Evolutionary conservation across 148 eudicot genomes (phyloP), one percentile per base, ranked within the genome.

Genomic region (Polygonum maritimum): DNA sequence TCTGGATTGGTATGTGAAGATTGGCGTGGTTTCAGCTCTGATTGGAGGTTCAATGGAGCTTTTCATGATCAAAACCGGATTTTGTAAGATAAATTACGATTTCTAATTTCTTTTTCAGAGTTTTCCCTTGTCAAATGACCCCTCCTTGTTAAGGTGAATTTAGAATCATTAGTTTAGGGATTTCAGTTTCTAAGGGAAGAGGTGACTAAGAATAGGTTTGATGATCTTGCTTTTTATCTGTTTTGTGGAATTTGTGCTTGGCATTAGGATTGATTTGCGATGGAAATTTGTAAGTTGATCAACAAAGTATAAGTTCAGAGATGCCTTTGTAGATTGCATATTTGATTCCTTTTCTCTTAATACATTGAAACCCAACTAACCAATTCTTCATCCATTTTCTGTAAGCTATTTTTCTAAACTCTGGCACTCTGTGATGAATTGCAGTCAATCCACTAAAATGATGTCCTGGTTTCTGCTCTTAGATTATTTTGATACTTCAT

Each of bases 11-110:
- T 91, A 94, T 75, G 47, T 89, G 84, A 94, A 94, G 90, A 87
- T 94, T 63, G 88, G 86, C 2, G 52, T 82, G 71, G 91, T 79
- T 26, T 81, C 91, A 8, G 94, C 94, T 39, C 38, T 86, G 45
- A 80, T 91, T 65, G 98, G 98, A 75, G 98, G 90, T 69, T 88
- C 91, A 36, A 91, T 94, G 98, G 98, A 94, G 87, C 51, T 88
- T 49, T 93, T 94, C 88, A 94, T 94, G 98, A 87, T 94, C 79
- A 91, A 89, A 82, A 87, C 97, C 74, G 94, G 97, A 75, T 94
- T 94, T 90, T 93, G 97, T 93, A 86, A 87, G 94, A 85, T 79
- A 76, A 73, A 51, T 60, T 73, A 86, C 81, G 86, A 31, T 36
- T 48, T 38, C 51, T 38, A 0, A 21, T 40, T 47, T 81, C 12